These are phyloP conservation scores for Lanzia echinophila DNA, from an alignment of 2,329 filamentous ascomycete genomes.

Conservation along the genomic window DNA sequence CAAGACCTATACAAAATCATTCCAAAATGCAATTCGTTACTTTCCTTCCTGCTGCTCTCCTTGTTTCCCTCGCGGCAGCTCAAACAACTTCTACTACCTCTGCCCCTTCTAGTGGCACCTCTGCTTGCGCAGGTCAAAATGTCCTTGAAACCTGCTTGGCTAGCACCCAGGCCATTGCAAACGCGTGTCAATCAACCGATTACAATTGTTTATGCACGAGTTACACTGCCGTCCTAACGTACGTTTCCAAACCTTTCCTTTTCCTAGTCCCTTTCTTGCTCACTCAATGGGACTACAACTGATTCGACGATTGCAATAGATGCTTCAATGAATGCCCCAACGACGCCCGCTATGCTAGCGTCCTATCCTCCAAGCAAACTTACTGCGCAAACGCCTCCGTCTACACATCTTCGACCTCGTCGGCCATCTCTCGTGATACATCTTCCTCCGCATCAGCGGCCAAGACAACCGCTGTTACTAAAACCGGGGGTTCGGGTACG, in stretches of 20 bases:
- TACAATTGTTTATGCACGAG: constrained; percentile 49
- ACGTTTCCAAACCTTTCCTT: constrained; percentile 11
- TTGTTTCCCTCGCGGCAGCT: constrained; percentile 26
- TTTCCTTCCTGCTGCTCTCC: constrained; percentile 17
- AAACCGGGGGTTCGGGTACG: background rate
- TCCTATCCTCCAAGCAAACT: constrained; percentile 15
- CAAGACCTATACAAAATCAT: background rate
- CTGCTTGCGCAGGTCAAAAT: constrained; percentile 31
- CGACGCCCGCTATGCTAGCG: constrained; percentile 30
- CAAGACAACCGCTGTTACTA: background rate
- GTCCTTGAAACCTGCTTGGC: constrained; percentile 35
- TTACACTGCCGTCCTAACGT: constrained; percentile 46
- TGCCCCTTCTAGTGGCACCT: constrained; percentile 1
- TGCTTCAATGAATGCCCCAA: constrained; percentile 61
- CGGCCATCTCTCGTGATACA: constrained; percentile 15
- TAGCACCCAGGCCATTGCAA: constrained; percentile 32
- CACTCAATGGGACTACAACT: background rate
- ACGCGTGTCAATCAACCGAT: constrained; percentile 30
- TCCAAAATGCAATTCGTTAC: constrained; percentile 14
- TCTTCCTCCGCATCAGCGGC: constrained; percentile 11
- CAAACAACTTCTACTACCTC: constrained; percentile 17
- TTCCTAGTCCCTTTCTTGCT: constrained; percentile 8
- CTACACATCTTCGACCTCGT: constrained; percentile 17
- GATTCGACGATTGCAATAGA: constrained; percentile 26
- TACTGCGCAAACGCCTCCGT: constrained; percentile 23